Evolutionary conservation across 805 yeast species (phyloP), one percentile per base, ranked within the genome.

Genomic region (Jamesozyma hellenica): DNA sequence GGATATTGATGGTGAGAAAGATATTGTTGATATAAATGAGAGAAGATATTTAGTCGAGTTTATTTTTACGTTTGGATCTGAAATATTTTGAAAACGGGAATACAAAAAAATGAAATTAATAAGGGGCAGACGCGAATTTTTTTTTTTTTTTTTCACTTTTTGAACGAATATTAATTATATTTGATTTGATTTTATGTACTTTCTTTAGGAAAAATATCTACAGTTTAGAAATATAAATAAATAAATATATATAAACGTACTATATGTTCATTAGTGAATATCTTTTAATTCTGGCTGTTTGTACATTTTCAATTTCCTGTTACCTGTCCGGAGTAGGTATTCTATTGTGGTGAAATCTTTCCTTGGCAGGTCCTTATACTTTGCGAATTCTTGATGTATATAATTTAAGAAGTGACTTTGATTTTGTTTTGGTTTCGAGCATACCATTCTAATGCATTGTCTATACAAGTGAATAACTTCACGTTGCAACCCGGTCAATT

Each of bases 311-410:
- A 72, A 67, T 51, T 82, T 68, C 53, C 79, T 76, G 45, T 72
- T 68, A 4, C 97, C 97, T 3, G 72, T 70, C 42, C 97, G 67
- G 31, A 88, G 60, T 29, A 90, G 66, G 60, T 88, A 87, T 56
- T 88, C 97, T 33, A 88, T 77, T 1, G 95, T 82, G 33, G 80
- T 70, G 57, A 88, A 88, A 48, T 85, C 94, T 49, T 83, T 80
- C 57, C 82, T 79, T 28, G 82, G 75, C 10, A 88, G 61, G 25
- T 57, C 50, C 36, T 67, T 63, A 55, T 77, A 67, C 49, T 76
- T 75, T 13, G 53, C 63, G 57, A 88, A 90, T 54, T 85, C 90
- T n/a, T 49, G 48, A 38, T 79, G 70, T 3, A 75, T 60, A 52
- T 67, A 82, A 32, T 46, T 46, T 3, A 63, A 43, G 46, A 75